phyloP scores from a whole-genome alignment of 2,329 filamentous ascomycete species.

The Hawksworthiomyces lignivorus region DNA sequence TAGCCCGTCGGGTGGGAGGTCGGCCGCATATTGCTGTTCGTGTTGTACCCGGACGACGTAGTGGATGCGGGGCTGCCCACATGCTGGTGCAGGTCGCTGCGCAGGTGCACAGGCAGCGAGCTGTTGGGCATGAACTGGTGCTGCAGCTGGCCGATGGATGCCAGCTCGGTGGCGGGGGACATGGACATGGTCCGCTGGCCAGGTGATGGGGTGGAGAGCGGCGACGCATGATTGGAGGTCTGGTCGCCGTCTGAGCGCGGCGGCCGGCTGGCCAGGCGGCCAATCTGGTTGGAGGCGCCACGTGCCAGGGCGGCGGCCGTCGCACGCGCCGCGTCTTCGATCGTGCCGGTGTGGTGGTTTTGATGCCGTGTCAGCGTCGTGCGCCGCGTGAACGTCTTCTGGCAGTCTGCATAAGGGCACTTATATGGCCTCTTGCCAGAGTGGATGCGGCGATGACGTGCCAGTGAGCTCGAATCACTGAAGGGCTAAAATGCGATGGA shows the following conservation, averaged over 20 bases:
- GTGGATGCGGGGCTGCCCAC: slow-evolving; percentile 65
- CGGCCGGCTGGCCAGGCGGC: slow-evolving; percentile 32
- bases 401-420: slow-evolving; percentile 93
- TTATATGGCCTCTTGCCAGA: slow-evolving; percentile 95
- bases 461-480: slow-evolving; percentile 90
- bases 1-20: slow-evolving; percentile 83
- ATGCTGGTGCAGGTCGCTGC: slow-evolving; percentile 54
- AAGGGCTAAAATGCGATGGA: slow-evolving; percentile 58
- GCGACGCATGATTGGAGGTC: slow-evolving; percentile 64
- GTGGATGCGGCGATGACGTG: slow-evolving; percentile 88
- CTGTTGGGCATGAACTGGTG: slow-evolving; percentile 71
- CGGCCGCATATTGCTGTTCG: slow-evolving; percentile 53
- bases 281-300: slow-evolving; percentile 27
- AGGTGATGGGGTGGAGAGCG: slow-evolving; percentile 74
- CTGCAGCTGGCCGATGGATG: slow-evolving; percentile 59
- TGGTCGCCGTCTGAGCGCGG: slow-evolving; percentile 63
- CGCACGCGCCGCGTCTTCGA: slow-evolving; percentile 85
- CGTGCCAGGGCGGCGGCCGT: slow-evolving; percentile 76
- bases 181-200: slow-evolving; percentile 71
- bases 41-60: slow-evolving; percentile 49
- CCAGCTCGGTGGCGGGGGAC: slow-evolving; percentile 70
- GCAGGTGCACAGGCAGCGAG: slow-evolving; percentile 74
- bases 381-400: slow-evolving; percentile 95
- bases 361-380: slow-evolving; percentile 94
- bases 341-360: slow-evolving; percentile 89